phyloP scores from a whole-genome alignment of 2,329 filamentous ascomycete species.

The Botryosphaeria dothidea region DNA sequence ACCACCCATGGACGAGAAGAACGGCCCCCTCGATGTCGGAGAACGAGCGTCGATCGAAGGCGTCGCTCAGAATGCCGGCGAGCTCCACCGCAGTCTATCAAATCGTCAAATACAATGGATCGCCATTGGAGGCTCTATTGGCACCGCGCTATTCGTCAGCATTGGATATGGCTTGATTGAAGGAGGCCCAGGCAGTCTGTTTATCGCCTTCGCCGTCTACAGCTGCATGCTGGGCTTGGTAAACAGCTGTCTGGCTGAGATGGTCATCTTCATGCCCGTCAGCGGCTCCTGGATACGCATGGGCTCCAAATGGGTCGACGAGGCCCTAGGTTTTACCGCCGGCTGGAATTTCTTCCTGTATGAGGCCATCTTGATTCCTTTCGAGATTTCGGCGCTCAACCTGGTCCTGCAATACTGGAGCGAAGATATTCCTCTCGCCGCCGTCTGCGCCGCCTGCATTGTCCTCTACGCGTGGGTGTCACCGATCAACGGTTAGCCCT shows the following conservation, averaged over 20 bases:
- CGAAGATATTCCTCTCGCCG: constrained; percentile 45
- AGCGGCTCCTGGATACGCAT: constrained; percentile 65
- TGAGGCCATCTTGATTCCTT: constrained; percentile 51
- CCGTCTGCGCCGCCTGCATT: constrained; percentile 44
- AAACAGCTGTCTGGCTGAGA: constrained; percentile 63
- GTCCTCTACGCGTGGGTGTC: constrained; percentile 42
- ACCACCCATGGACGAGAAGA: not conserved
- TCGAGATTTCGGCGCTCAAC: constrained; percentile 51
- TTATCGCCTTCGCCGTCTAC: constrained; percentile 62
- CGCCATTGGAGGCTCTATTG: constrained; percentile 43
- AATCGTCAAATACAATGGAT: constrained; percentile 45
- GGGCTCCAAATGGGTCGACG: constrained; percentile 66
- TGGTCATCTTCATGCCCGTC: constrained; percentile 64
- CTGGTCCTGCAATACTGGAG: constrained; percentile 48
- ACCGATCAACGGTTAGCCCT: not conserved
- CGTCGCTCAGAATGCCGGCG: constrained; percentile 28
- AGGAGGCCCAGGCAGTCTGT: constrained; percentile 54
- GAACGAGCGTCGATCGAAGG: not conserved
- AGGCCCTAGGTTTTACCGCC: constrained; percentile 60
- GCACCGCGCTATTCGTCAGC: constrained; percentile 58
- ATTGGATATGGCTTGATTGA: constrained; percentile 59
- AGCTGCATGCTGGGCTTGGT: constrained; percentile 44
- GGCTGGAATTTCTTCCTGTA: constrained; percentile 57
- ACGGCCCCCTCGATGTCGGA: not conserved
- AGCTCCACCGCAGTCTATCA: constrained; percentile 40